Evolutionary conservation across 257 asterid genomes (phyloP).

Genomic region (Linaria vulgaris): DNA sequence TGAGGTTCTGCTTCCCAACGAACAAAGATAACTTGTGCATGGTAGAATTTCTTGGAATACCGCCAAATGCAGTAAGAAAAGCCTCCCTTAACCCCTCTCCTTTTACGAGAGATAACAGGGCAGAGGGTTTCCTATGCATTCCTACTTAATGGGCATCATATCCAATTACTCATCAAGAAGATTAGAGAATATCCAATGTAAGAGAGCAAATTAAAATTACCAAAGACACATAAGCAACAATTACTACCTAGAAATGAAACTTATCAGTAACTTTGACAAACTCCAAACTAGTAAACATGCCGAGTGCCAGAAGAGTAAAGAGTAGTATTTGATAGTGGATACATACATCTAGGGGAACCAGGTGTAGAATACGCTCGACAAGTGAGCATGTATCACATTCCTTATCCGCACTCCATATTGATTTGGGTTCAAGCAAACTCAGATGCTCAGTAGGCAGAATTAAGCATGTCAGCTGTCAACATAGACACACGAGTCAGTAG

Average conservation of each 20-base stretch:
- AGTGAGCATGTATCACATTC: conserved; percentile 61
- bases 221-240: conserved; percentile 15
- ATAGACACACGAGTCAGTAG: conserved; percentile 27
- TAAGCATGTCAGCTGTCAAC: conserved; percentile 85
- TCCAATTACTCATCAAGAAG: conserved; percentile 8
- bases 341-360: conserved; percentile 85
- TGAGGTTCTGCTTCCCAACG: neutral
- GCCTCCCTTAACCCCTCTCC: conserved; percentile 11
- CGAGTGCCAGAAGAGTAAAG: conserved; percentile 13
- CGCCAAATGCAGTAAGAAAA: neutral
- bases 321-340: conserved; percentile 1
- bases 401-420: conserved; percentile 87
- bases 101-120: conserved; percentile 5
- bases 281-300: conserved; percentile 3
- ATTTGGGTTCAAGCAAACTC: conserved; percentile 58
- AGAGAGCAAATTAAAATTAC: conserved; percentile 11
- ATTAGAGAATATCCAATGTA: neutral
- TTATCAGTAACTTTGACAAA: neutral
- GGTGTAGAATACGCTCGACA: conserved; percentile 74
- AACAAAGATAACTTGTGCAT: neutral
- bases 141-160: conserved; percentile 2
- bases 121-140: neutral
- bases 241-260: conserved; percentile 10
- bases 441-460: conserved; percentile 68
- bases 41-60: neutral